phyloP scores from a whole-genome alignment of 805 yeast species.

The Middelhovenomyces tepae region DNA sequence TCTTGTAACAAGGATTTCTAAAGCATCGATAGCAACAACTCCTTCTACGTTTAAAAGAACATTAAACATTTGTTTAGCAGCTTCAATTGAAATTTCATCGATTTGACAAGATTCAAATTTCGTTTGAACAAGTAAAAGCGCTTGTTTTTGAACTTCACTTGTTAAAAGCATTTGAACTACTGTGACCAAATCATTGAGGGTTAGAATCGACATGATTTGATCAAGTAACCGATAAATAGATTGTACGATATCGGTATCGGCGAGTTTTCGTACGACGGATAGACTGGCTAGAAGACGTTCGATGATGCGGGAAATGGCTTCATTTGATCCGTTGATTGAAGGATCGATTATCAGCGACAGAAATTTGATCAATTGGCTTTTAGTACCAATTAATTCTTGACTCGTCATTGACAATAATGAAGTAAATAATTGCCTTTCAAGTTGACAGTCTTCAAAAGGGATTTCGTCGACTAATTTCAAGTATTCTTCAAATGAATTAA shows the following conservation, averaged over 20 bases:
- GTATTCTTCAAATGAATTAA: slow-evolving; percentile 22
- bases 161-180: slow-evolving; percentile 41
- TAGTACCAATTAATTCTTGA: background rate
- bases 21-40: slow-evolving; percentile 47
- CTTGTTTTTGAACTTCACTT: slow-evolving; percentile 45
- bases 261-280: background rate
- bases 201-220: slow-evolving; percentile 59
- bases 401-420: background rate
- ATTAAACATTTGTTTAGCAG: slow-evolving; percentile 45
- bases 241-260: slow-evolving; percentile 29
- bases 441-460: slow-evolving; percentile 19
- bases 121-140: slow-evolving; percentile 51
- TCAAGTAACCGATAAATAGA: slow-evolving; percentile 50
- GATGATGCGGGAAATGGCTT: slow-evolving; percentile 9
- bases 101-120: slow-evolving; percentile 57
- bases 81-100: slow-evolving; percentile 39
- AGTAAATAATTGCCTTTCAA: slow-evolving; percentile 1
- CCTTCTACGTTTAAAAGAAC: slow-evolving; percentile 36
- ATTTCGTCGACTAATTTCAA: slow-evolving; percentile 13
- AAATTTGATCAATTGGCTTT: background rate
- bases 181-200: slow-evolving; percentile 61
- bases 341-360: slow-evolving; percentile 3
- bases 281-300: slow-evolving; percentile 7
- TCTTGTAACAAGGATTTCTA: slow-evolving; percentile 53
- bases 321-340: slow-evolving; percentile 11